Base-by-base conservation (phyloP, 2,329 filamentous ascomycete genomes). In the Venturia effusa region DNA sequence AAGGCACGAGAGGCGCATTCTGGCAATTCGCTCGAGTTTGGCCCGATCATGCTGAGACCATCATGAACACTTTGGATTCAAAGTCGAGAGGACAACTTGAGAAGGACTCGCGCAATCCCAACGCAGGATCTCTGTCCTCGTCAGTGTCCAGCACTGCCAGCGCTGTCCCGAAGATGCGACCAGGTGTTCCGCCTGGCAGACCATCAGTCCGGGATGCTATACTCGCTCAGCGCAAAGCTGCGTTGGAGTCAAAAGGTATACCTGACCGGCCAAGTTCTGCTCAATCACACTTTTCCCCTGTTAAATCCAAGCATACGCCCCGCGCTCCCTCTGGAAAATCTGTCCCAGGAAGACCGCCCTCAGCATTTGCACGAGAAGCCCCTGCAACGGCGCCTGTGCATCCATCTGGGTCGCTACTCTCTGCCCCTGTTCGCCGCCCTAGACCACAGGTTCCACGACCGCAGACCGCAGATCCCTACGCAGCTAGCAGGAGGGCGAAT, bases 11-110 rank as follows among this genome's bases (percentile, higher is more conserved):
- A 69, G 83, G 85, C 43, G 90, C 91, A 0, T 99, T 90, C 74
- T 99, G 94, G 94, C 80, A 80, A 0, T 97, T 92, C 73, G 84
- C 86, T 65, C 79, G 79, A 40, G 81, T 90, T 22, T 97, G 92
- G 90, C 88, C 89, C 2, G 81, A 86, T 24, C 86, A 83, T 71
- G 92, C 91, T 45, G 64, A 65, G 40, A 63, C 24, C n/a, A 90
- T 97, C 69, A 88, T 96, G 81, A 83, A 85, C 48, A 83, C 82
- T 17, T 81, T 97, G 15, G 92, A 97, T 66, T 73, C 83, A 8
- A 92, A 91, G 74, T 88, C 91, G 3, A 89, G 90, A 72, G 87
- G 85, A 64, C 80, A 93, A 39, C 79, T 99, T 22, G 88, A 92
- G 68, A 95, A 91, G 69, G 90, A 96, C 68, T 81, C 89, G 1